phyloP scores from a whole-genome alignment of 2,329 filamentous ascomycete genomes.

The Fonsecaea nubica region DNA sequence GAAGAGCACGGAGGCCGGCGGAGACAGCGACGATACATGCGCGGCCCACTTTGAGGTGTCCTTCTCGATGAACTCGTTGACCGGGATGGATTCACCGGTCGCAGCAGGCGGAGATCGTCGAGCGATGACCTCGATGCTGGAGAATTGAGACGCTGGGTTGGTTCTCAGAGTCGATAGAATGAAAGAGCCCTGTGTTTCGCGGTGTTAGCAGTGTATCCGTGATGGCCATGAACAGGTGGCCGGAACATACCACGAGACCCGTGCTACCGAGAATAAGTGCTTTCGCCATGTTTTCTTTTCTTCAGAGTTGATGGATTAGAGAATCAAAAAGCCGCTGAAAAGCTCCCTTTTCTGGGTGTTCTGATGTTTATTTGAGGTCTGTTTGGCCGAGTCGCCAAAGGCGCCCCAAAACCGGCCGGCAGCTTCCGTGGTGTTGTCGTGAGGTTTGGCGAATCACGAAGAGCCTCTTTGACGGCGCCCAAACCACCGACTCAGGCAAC shows the following conservation, averaged over 20 bases:
- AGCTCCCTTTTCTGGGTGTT: not conserved
- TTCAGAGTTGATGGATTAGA: not conserved
- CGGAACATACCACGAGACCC: conserved; percentile 56
- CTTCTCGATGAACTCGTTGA: conserved; percentile 64
- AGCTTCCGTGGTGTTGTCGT: not conserved
- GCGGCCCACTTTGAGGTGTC: conserved; percentile 74
- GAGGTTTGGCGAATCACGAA: not conserved
- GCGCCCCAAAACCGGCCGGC: not conserved
- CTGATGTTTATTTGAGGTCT: not conserved
- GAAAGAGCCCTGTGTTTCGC: conserved; percentile 65
- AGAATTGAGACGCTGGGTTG: conserved; percentile 45
- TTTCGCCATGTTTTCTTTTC: conserved; percentile 48
- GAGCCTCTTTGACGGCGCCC: not conserved
- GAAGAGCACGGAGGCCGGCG: conserved; percentile 70
- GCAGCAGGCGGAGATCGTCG: conserved; percentile 49
- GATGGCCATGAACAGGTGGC: conserved; percentile 22
- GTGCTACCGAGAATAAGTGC: conserved; percentile 55
- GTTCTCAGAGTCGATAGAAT: conserved; percentile 67
- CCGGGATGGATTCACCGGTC: conserved; percentile 63
- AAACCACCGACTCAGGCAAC: not conserved
- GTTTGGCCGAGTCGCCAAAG: not conserved
- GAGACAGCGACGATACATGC: conserved; percentile 62
- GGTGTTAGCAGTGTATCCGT: conserved; percentile 17
- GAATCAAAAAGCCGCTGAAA: not conserved
- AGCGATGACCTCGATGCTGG: conserved; percentile 54